Evolutionary conservation across 768 basidiomycete genomes (phyloP), one percentile per base, ranked within the genome.

Genomic region (Mycena vulgaris): DNA sequence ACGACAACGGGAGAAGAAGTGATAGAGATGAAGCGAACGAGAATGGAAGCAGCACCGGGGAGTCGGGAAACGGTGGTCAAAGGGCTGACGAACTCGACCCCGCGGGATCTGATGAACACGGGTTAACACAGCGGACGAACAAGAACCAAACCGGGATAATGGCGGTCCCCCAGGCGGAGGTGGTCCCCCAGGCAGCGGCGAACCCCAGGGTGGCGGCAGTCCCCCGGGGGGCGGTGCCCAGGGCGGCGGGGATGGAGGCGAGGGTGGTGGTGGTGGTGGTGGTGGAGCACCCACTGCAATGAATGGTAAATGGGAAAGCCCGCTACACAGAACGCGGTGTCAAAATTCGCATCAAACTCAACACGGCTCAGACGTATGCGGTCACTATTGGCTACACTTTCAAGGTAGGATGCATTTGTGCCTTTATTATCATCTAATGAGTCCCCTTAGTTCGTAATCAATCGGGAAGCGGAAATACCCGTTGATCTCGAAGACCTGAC

Each of bases 271-370:
- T 3, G 42, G n/a, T n/a, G n/a, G 25, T n/a, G 45, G n/a, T 14
- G 45, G 45, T 2, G 45, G 45, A 45, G 60, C 47, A 37, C 30
- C 31, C 13, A 48, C 60, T 5, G 6, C 9, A 11, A 37, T 27
- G 47, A 23, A 62, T 27, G 60, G 14, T 11, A 62, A 35, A 62
- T 62, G 60, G 60, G 47, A 62, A 25, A 62, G 60, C 39, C 60
- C 9, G 16, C 60, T 62, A 6, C 60, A 62, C 60, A 28, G 48
- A n/a, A 62, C 60, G 2, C 33, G n/a, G 23, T 4, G 13, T 62
- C n/a, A 37, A 51, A 17, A 47, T 62, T 30, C 60, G 47, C 31
- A 6, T 62, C 8, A 62, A 62, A 33, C 10, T 49, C 0, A 49
- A 37, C 21, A 25, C 11, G 7, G 0, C 6, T 17, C 21, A 59